A percentile compares a stretch with the other conserved stretches of the same genome.
Evolutionary conservation across 805 yeast genomes (phyloP).

Genomic region (Candida jianshihensis): DNA sequence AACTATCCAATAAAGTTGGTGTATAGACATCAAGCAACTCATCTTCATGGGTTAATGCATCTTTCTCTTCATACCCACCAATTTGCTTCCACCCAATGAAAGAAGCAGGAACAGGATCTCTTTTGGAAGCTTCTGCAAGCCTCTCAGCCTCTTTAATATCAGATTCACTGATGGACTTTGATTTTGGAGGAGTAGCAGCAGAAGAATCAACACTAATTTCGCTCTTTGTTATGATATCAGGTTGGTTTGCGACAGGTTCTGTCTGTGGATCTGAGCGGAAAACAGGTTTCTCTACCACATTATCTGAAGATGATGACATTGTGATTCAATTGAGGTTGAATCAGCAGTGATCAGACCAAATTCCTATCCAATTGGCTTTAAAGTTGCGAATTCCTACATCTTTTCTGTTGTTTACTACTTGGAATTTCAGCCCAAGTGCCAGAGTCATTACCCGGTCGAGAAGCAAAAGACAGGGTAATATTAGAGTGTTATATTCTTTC

Average conservation of each 20-base stretch:
- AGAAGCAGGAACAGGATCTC: slow-evolving; percentile 55
- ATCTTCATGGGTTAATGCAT: slow-evolving; percentile 57
- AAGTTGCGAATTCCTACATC: no score
- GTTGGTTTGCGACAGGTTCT: slow-evolving; percentile 10
- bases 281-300: no score
- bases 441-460: no score
- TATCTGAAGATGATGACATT: no score
- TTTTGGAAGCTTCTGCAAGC: slow-evolving; percentile 19
- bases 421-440: no score
- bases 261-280: not conserved
- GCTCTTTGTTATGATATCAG: slow-evolving; percentile 11
- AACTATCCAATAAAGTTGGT: slow-evolving; percentile 68
- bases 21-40: slow-evolving; percentile 64
- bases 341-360: no score
- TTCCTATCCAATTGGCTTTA: no score
- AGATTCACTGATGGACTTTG: slow-evolving; percentile 8
- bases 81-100: slow-evolving; percentile 93
- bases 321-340: no score
- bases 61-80: slow-evolving; percentile 76
- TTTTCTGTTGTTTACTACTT: no score
- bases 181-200: not conserved
- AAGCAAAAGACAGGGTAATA: no score
- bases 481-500: no score
- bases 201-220: not conserved
- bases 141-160: slow-evolving; percentile 21